phyloP scores from a whole-genome alignment of 2,329 filamentous ascomycete species.

The Xylaria sp. region DNA sequence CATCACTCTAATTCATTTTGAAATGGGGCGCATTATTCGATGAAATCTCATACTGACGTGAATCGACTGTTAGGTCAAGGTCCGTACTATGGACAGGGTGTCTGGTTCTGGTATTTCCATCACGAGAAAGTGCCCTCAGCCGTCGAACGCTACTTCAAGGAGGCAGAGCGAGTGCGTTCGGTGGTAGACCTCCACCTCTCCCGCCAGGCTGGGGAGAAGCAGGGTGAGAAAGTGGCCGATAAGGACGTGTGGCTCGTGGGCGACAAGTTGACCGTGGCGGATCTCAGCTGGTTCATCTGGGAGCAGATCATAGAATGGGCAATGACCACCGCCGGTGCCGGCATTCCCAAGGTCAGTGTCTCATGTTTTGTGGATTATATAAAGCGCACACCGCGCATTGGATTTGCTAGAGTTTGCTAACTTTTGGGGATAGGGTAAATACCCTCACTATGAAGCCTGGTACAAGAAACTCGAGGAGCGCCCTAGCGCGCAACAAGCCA shows the following conservation, averaged over 20 bases:
- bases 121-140: slow-evolving; percentile 50
- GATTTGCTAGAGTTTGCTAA: not conserved
- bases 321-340: not conserved
- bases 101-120: slow-evolving; percentile 50
- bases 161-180: slow-evolving; percentile 50
- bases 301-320: slow-evolving; percentile 22
- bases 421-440: slow-evolving; percentile 19
- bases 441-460: slow-evolving; percentile 29
- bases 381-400: not conserved
- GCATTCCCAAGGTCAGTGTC: slow-evolving; percentile 12
- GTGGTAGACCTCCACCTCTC: slow-evolving; percentile 49
- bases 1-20: not conserved
- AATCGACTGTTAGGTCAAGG: slow-evolving; percentile 43
- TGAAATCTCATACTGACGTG: not conserved
- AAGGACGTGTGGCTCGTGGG: slow-evolving; percentile 31
- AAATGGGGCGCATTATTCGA: not conserved
- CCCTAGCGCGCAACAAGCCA: slow-evolving; percentile 20
- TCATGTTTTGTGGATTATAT: not conserved
- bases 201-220: slow-evolving; percentile 23
- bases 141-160: slow-evolving; percentile 50
- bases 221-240: slow-evolving; percentile 25
- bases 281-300: slow-evolving; percentile 32
- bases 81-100: slow-evolving; percentile 54
- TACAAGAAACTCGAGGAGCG: slow-evolving; percentile 25
- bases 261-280: slow-evolving; percentile 29